Conservation (phyloP, 768 basidiomycete species). For the Russula lepida region DNA sequence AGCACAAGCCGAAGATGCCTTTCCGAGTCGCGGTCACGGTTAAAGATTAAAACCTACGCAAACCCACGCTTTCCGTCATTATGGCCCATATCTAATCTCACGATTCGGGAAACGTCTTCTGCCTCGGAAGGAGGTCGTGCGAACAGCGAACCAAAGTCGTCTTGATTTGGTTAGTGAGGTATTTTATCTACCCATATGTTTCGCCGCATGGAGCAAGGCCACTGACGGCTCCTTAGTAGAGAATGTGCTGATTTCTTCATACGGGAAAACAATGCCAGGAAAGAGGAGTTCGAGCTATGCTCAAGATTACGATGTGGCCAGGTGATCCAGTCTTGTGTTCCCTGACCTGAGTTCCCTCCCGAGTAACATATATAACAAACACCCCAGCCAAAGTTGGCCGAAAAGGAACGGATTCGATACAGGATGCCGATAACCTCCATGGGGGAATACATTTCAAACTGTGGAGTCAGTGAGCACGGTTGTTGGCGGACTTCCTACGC, state of each 20-base stretch:
- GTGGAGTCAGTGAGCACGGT: not conserved
- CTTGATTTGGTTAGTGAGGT: not conserved
- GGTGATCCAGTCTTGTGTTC: not conserved
- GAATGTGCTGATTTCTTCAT: not conserved
- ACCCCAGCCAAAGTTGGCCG: not conserved
- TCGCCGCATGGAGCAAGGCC: not conserved
- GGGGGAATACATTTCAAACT: not conserved
- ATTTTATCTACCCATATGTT: not conserved
- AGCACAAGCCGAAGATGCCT: too few species aligned
- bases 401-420: not conserved
- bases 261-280: not conserved
- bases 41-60: not conserved
- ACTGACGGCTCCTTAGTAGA: not conserved
- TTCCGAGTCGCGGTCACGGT: not conserved
- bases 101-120: not conserved
- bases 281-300: not conserved
- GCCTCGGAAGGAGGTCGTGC: not conserved
- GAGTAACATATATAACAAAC: not conserved
- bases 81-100: not conserved
- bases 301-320: not conserved
- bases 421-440: not conserved
- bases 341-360: not conserved
- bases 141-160: not conserved
- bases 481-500: not conserved
- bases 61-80: too few species aligned